These are phyloP conservation scores for Epichloe coenophiala DNA, from an alignment of 2,329 filamentous ascomycete genomes.

Conservation along the genomic window DNA sequence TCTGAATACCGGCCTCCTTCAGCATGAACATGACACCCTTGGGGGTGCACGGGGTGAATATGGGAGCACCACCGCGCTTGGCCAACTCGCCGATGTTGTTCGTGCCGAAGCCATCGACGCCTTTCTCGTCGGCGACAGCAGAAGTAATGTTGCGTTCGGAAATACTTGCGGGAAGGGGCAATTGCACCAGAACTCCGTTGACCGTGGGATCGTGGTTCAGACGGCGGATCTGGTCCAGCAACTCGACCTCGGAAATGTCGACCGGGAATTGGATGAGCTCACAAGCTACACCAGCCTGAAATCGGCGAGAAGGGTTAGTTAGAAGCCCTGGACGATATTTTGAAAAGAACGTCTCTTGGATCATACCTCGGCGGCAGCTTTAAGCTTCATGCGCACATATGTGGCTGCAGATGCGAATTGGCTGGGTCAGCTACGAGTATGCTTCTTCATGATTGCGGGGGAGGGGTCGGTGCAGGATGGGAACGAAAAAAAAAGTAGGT, in stretches of 20 bases:
- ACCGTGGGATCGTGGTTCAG: constrained; percentile 80
- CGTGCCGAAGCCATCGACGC: constrained; percentile 93
- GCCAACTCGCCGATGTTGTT: constrained; percentile 93
- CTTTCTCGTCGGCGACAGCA: constrained; percentile 82
- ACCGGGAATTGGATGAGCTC: constrained; percentile 75
- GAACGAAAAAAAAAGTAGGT: background rate
- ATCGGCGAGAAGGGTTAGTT: background rate
- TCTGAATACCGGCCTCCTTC: constrained; percentile 67
- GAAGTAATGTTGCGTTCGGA: constrained; percentile 86
- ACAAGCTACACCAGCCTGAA: constrained; percentile 79
- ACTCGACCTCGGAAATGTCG: constrained; percentile 67
- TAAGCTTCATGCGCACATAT: constrained; percentile 99
- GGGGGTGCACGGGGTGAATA: constrained; percentile 90
- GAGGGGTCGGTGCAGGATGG: constrained; percentile 1
- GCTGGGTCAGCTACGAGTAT: background rate
- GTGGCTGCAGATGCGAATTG: constrained; percentile 46
- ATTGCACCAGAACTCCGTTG: constrained; percentile 86
- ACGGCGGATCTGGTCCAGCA: constrained; percentile 65
- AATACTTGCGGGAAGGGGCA: constrained; percentile 79
- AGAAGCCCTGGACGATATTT: background rate
- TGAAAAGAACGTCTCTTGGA: constrained; percentile 1
- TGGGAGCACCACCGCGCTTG: constrained; percentile 79
- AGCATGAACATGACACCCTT: constrained; percentile 94
- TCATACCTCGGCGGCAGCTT: constrained; percentile 81
- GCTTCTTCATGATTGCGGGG: constrained; percentile 1